Percentiles rank a stretch among this genome's conserved stretches.
phyloP scores from a whole-genome alignment of 2,329 filamentous ascomycete genomes.

The Cercospora zeae-maydis region DNA sequence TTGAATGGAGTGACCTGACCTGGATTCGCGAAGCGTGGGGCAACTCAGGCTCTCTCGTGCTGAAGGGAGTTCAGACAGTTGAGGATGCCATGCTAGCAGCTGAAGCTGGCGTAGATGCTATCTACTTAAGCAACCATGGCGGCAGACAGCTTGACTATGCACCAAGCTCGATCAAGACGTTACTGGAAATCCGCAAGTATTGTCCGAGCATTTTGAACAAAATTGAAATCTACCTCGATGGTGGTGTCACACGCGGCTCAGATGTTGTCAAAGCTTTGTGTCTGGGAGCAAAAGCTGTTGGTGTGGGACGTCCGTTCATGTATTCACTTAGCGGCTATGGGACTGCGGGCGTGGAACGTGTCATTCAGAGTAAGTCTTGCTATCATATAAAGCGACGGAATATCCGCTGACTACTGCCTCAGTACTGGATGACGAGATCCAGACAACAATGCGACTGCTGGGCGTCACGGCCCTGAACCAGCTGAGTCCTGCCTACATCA shows the following conservation, averaged over 20 bases:
- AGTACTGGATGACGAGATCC: background rate
- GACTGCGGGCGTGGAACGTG: constrained; percentile 52
- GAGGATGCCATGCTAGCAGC: constrained; percentile 40
- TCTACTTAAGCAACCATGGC: constrained; percentile 44
- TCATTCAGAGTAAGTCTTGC: background rate
- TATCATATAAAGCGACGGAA: background rate
- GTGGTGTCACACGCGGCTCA: constrained; percentile 38
- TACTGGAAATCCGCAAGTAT: constrained; percentile 67
- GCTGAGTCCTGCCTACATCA: background rate
- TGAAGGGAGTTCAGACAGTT: constrained; percentile 41
- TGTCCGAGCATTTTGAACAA: constrained; percentile 40
- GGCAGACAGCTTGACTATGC: constrained; percentile 45
- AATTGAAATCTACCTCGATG: constrained; percentile 42
- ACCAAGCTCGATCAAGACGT: constrained; percentile 69
- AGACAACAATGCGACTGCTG: background rate
- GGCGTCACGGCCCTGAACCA: constrained; percentile 20
- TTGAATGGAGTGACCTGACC: constrained; percentile 18
- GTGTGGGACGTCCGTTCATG: constrained; percentile 51
- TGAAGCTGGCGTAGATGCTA: constrained; percentile 38
- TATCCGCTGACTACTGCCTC: background rate
- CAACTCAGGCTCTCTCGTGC: background rate
- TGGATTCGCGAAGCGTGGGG: constrained; percentile 13
- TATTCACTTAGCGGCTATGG: constrained; percentile 54
- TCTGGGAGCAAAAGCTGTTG: constrained; percentile 41
- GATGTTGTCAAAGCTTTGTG: constrained; percentile 41